Conservation (phyloP, 192 early-diverging fungal species). For the Ramicandelaber brevisporus region DNA sequence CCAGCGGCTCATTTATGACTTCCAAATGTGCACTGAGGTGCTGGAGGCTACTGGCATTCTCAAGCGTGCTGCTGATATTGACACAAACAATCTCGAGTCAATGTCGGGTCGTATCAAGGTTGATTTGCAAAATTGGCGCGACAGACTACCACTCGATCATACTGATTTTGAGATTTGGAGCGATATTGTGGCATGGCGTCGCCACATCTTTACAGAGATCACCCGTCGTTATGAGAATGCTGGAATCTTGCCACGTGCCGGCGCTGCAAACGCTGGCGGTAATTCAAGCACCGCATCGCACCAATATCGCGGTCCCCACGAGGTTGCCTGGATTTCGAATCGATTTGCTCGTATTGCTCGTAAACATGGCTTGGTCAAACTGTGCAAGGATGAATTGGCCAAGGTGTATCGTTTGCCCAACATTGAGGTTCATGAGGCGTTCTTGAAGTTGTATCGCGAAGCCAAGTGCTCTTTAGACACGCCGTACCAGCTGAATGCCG, state of each 20-base stretch:
- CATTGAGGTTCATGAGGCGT: conserved; percentile 98
- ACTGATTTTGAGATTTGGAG: conserved; percentile 98
- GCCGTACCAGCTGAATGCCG: conserved; percentile 63
- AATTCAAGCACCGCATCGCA: conserved; percentile 55
- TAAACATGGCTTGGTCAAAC: conserved; percentile 82
- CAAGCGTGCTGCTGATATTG: conserved; percentile 49
- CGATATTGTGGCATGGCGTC: conserved; percentile 90
- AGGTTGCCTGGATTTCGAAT: conserved; percentile 99
- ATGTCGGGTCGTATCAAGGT: conserved; percentile 76
- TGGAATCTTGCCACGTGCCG: too few relatives aligned
- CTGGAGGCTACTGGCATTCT: conserved; percentile 80
- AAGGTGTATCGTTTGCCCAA: conserved; percentile 98
- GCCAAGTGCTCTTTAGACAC: conserved; percentile 93
- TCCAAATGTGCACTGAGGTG: conserved; percentile 93
- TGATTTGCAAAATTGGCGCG: conserved; percentile 82
- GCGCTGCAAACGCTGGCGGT: conserved; percentile 7
- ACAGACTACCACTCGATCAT: conserved; percentile 86
- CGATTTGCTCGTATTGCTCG: conserved; percentile 91
- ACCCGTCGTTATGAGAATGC: too few relatives aligned
- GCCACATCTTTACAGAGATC: conserved; percentile 89
- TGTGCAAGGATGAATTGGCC: conserved; percentile 72
- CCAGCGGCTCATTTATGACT: conserved; percentile 62
- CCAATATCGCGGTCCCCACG: conserved; percentile 94
- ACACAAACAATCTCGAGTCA: conserved; percentile 54
- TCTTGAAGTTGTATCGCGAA: conserved; percentile 87